Base-by-base conservation (phyloP, 2,329 filamentous ascomycete genomes). In the Penicillium sp. region DNA sequence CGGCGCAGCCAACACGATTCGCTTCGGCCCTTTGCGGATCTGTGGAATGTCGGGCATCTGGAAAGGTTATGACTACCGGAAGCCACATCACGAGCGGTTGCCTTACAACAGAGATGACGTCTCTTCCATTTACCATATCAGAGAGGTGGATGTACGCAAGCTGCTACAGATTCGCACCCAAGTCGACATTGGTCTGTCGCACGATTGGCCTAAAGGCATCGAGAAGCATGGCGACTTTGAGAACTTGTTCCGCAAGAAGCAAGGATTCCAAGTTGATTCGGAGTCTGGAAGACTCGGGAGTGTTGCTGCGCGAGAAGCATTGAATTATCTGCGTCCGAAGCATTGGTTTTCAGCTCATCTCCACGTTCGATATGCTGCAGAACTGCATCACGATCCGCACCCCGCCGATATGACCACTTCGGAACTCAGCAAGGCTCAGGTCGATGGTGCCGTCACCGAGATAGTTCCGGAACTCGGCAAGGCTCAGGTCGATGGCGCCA, bases 341-440 rank as follows among this genome's bases (percentile, higher is more conserved):
- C 86, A 89, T 66, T 99, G 93, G 93, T 96, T 97, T 66, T 86
- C 88, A 31, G 93, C 91, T 2, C 93, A 99, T 70, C 72, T 97
- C 72, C 93, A 99, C 70, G 84, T 87, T 74, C 95, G 92, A 65
- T 97, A 87, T 66, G 72, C 85, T 0, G 93, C 91, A 0, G 53
- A 77, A 1, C 69, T 84, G 40, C 62, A 77, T 5, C 75, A 83
- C 14, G n/a, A 11, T 35, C 14, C 14, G 14, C 14, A 10, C 8
- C 33, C 14, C 4, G n/a, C 33, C 13, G 31, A 35, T 2, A 35
- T n/a, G 3, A 11, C 33, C 33, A 35, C 22, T 25, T 25, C n/a
- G n/a, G n/a, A n/a, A 2, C 14, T 14, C 14, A 3, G 14, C 18
- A 14, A 11, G n/a, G 14, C 33, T 18, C 14, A 35, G 8, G 33